phyloP scores from a whole-genome alignment of 2,329 filamentous ascomycete genomes.

The Blastomyces parvus region DNA sequence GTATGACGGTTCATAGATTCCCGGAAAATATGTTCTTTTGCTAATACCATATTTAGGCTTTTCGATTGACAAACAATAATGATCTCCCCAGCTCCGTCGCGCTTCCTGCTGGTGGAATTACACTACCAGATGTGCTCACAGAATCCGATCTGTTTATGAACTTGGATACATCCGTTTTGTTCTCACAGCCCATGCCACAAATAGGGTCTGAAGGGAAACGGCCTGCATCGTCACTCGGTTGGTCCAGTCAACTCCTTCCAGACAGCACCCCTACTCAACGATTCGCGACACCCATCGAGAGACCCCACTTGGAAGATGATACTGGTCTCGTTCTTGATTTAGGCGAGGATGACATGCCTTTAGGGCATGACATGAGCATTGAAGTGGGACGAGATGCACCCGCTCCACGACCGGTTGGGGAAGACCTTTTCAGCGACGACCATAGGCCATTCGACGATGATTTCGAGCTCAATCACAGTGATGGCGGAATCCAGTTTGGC shows the following conservation, averaged over 20 bases:
- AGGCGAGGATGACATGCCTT: constrained; percentile 55
- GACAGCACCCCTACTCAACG: constrained; percentile 51
- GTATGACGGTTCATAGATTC: constrained; percentile 16
- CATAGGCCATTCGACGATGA: constrained; percentile 47
- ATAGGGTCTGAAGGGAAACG: constrained; percentile 29
- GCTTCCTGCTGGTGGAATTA: constrained; percentile 71
- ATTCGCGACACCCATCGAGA: constrained; percentile 44
- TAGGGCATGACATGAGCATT: constrained; percentile 58
- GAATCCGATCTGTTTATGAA: constrained; percentile 87
- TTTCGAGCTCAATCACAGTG: constrained; percentile 44
- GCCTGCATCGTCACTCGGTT: constrained; percentile 38
- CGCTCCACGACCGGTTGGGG: constrained; percentile 51
- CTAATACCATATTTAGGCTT: constrained; percentile 56
- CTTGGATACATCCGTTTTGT: constrained; percentile 68
- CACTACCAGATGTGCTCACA: constrained; percentile 85
- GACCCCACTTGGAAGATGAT: constrained; percentile 52
- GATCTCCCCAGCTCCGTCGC: constrained; percentile 80
- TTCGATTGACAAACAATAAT: constrained; percentile 87
- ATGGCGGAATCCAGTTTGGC: constrained; percentile 37
- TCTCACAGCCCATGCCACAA: constrained; percentile 57
- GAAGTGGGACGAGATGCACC: constrained; percentile 87
- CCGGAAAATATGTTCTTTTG: constrained; percentile 3
- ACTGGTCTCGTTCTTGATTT: constrained; percentile 67
- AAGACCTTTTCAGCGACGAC: constrained; percentile 48
- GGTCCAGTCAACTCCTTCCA: constrained; percentile 70